A percentile compares a stretch with the other conserved stretches of the same genome.
phyloP scores from a whole-genome alignment of 2,329 filamentous ascomycete genomes.

The Magnaporthiopsis poae region DNA sequence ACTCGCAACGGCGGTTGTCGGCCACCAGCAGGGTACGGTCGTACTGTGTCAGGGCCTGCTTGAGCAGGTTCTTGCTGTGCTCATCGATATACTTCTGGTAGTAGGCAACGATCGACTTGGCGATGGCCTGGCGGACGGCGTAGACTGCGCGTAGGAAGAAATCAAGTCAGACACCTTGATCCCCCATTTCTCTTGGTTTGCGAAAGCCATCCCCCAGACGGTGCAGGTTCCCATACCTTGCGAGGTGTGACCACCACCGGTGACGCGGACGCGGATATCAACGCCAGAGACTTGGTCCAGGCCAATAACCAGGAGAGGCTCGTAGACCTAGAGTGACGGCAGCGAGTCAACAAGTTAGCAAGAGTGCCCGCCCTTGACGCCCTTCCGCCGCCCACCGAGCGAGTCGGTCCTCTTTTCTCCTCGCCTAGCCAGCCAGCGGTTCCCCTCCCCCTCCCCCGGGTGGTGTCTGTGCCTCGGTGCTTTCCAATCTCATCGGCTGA shows the following conservation, averaged over 20 bases:
- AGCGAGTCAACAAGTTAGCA: neutral
- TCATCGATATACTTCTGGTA: slow-evolving; percentile 99
- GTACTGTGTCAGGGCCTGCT: slow-evolving; percentile 86
- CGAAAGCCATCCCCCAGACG: too few relatives aligned
- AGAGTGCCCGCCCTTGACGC: neutral
- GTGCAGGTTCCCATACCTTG: slow-evolving; percentile 36
- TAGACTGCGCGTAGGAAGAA: slow-evolving; percentile 30
- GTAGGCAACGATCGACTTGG: slow-evolving; percentile 94
- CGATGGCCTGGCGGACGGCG: slow-evolving; percentile 96
- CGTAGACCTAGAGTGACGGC: slow-evolving; percentile 64
- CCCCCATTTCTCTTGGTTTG: neutral
- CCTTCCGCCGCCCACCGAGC: neutral
- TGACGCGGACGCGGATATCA: slow-evolving; percentile 74
- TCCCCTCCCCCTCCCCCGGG: too few relatives aligned
- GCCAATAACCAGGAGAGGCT: slow-evolving; percentile 92
- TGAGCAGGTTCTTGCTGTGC: slow-evolving; percentile 99
- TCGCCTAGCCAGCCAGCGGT: neutral
- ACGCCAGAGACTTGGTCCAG: slow-evolving; percentile 30
- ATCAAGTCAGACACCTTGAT: neutral
- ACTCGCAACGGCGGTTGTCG: slow-evolving; percentile 95
- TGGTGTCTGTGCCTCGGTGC: neutral
- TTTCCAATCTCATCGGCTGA: neutral
- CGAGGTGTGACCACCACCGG: slow-evolving; percentile 93
- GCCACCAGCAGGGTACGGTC: slow-evolving; percentile 70
- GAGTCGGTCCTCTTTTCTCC: neutral